Percentiles rank a stretch among this genome's conserved stretches.
Conservation (phyloP, 2,329 filamentous ascomycete species). For the Hyphodiscus sp. region DNA sequence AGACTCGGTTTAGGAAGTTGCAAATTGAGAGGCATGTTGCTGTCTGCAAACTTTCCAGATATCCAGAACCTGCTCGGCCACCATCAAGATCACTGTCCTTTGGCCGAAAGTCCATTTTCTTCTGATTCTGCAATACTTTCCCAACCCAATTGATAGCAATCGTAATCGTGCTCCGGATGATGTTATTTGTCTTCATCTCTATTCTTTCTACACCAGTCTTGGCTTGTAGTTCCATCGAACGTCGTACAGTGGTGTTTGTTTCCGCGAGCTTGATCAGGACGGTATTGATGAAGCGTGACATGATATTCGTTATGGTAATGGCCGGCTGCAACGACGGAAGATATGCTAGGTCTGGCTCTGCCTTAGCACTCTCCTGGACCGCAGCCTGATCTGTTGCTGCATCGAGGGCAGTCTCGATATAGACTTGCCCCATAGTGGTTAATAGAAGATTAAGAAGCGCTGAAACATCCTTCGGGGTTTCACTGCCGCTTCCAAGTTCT, state of each 20-base stretch:
- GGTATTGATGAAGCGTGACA: slow-evolving; percentile 85
- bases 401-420: slow-evolving; percentile 60
- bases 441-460: slow-evolving; percentile 78
- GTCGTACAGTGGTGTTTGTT: slow-evolving; percentile 77
- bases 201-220: slow-evolving; percentile 52
- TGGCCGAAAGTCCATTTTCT: slow-evolving; percentile 65
- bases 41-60: slow-evolving; percentile 74
- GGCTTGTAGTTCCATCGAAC: slow-evolving; percentile 63
- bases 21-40: slow-evolving; percentile 76
- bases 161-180: slow-evolving; percentile 63
- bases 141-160: slow-evolving; percentile 57
- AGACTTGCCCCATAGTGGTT: slow-evolving; percentile 80
- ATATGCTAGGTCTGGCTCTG: slow-evolving; percentile 82
- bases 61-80: slow-evolving; percentile 34
- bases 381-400: slow-evolving; percentile 68
- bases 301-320: slow-evolving; percentile 84
- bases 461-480: slow-evolving; percentile 91
- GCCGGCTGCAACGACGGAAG: slow-evolving; percentile 72
- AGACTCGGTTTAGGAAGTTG: slow-evolving; percentile 67
- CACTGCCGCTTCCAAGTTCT: slow-evolving; percentile 78
- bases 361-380: slow-evolving; percentile 70
- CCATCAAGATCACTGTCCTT: slow-evolving; percentile 54
- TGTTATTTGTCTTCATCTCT: slow-evolving; percentile 62
- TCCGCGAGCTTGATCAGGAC: slow-evolving; percentile 86
- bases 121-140: slow-evolving; percentile 57